Base-by-base conservation (phyloP, 106 monocot genomes). In the Dioscorea dumetorum region DNA sequence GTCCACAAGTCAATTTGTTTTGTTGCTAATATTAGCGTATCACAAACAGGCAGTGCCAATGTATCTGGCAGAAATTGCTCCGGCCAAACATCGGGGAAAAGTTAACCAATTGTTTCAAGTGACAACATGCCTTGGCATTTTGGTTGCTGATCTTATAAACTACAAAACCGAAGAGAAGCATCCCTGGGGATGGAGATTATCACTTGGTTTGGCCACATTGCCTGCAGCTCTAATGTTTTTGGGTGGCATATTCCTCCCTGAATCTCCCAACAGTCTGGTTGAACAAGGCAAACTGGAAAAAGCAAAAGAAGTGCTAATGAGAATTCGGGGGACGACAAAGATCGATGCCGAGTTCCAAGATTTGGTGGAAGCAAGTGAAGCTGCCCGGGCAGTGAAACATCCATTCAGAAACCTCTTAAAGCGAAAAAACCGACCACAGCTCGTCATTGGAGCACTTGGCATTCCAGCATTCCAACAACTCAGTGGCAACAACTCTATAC, bases 161-260 rank as follows among this genome's bases (percentile, higher is more conserved):
- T 89, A 82, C 77, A 79, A 77, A 82, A 82, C 84, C 0, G 83
- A 82, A 33, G 52, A 77, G 41, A 57, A 80, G 48, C 85, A 82
- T 32, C 83, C 83, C 0, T 89, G 88, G 88, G 88, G 88, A 41
- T 89, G 88, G 88, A 68, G 88, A 24, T 66, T 89, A 0, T 89
- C 88, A 15, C 82, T 90, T 15, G 82, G 85, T 12, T 71, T 85
- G 16, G 85, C 85, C 17, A 77, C 71, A 3, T 70, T 75, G 6
- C 85, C 85, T 4, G 85, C 85, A 2, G 72, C 64, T n/a, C 67
- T 85, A 18, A 85, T 85, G 85, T 81, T 85, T n/a, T 13, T 81
- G 7, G 85, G 85, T 0, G 81, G 77, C n/a, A 8, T 69, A 4
- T 85, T 81, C 60, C 74, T 85, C 1, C 85, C 81, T 0, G 80